These are phyloP conservation scores for Fusarium foetens DNA, from an alignment of 2,329 filamentous ascomycete genomes.

Conservation along the genomic window DNA sequence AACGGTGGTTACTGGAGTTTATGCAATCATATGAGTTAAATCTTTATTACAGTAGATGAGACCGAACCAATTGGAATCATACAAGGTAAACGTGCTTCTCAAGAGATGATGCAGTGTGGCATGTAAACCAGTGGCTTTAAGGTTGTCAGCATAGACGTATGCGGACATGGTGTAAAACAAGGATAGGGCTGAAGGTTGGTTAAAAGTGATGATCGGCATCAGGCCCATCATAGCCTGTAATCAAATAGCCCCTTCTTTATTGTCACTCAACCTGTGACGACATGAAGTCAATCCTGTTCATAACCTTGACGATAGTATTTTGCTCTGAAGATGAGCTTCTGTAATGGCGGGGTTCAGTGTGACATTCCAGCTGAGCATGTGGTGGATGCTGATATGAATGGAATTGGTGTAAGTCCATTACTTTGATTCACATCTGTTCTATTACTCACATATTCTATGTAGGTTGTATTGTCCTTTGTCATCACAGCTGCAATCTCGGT, in stretches of 20 bases:
- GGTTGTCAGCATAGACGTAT: not conserved
- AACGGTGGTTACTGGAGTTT: not conserved
- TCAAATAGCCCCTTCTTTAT: not conserved
- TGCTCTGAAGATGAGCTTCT: slow-evolving; percentile 3
- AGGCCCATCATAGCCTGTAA: not conserved
- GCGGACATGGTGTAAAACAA: slow-evolving; percentile 7
- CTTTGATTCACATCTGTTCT: not conserved
- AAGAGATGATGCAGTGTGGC: not conserved
- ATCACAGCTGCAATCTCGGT: slow-evolving; percentile 17
- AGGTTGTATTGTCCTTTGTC: slow-evolving; percentile 20
- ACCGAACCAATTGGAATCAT: not conserved
- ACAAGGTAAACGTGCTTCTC: not conserved
- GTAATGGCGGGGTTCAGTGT: slow-evolving; percentile 4
- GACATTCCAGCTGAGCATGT: not conserved
- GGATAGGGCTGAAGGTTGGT: slow-evolving; percentile 2
- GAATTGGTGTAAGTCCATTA: slow-evolving; percentile 14
- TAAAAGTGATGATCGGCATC: slow-evolving; percentile 6
- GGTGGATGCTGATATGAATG: slow-evolving; percentile 31
- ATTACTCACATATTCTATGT: not conserved
- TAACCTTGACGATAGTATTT: not conserved
- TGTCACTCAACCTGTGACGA: not conserved
- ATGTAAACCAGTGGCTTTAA: not conserved
- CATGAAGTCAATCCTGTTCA: not conserved
- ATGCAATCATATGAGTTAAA: not conserved
- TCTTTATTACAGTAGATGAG: not conserved